These are phyloP conservation scores for Cordyceps tenuipes DNA, from an alignment of 2,329 filamentous ascomycete genomes.

Conservation along the genomic window DNA sequence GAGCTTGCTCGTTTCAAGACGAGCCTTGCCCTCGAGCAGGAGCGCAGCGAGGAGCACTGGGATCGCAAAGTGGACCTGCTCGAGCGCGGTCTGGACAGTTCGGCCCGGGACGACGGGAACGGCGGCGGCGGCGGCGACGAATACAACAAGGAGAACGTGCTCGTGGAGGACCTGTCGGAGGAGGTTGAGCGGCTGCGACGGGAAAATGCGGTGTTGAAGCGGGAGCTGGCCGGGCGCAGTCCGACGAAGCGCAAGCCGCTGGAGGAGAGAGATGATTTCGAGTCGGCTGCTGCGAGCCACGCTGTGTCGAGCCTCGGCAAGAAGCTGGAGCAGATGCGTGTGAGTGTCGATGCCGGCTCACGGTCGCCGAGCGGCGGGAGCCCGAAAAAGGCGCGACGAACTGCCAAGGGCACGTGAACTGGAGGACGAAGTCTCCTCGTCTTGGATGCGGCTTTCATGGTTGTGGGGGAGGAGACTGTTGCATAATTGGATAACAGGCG, in stretches of 20 bases:
- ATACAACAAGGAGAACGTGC: constrained; percentile 52
- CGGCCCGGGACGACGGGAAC: constrained; percentile 30
- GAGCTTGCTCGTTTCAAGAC: constrained; percentile 78
- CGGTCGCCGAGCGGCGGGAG: constrained; percentile 28
- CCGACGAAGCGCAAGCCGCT: constrained; percentile 52
- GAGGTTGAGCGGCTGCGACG: constrained; percentile 63
- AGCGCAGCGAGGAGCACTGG: constrained; percentile 73
- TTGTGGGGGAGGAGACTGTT: background rate
- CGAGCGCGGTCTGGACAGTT: constrained; percentile 37
- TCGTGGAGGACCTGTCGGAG: constrained; percentile 56
- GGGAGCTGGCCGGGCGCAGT: constrained; percentile 56
- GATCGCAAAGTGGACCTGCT: constrained; percentile 73
- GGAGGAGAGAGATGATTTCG: constrained; percentile 43
- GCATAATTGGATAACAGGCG: background rate
- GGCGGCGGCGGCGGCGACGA: constrained; percentile 43
- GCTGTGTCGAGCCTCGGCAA: constrained; percentile 31
- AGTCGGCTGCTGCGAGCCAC: constrained; percentile 15
- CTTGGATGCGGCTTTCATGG: background rate
- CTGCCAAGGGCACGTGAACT: background rate
- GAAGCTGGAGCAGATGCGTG: constrained; percentile 42
- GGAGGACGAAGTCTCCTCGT: too few species aligned
- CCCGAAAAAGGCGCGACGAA: constrained; percentile 46
- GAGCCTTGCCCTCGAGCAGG: constrained; percentile 68
- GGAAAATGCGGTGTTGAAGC: constrained; percentile 56
- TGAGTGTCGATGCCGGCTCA: constrained; percentile 31